These are phyloP conservation scores for Aspergillus indologenus DNA, from an alignment of 495 filamentous ascomycete species.

Conservation along the genomic window DNA sequence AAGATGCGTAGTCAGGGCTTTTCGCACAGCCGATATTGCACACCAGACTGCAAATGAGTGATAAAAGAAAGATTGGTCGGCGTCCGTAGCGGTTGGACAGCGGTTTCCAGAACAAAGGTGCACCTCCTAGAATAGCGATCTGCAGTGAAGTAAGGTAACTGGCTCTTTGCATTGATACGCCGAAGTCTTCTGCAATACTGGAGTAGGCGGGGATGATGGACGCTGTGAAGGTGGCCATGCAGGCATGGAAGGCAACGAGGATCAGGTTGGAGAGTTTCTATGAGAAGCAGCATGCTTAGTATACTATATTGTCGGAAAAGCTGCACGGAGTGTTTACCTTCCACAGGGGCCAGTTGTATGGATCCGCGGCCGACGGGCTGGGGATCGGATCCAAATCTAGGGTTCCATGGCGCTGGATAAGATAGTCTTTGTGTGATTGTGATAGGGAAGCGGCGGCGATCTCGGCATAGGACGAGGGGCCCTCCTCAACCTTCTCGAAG, in stretches of 20 bases:
- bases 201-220: constrained; percentile 54
- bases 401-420: constrained; percentile 20
- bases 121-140: constrained; percentile 50
- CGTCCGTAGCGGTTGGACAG: constrained; percentile 53
- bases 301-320: too few species aligned
- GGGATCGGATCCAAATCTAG: constrained; percentile 52
- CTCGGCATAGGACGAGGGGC: constrained; percentile 1
- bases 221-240: constrained; percentile 55
- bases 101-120: constrained; percentile 53
- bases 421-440: background rate
- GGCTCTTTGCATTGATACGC: constrained; percentile 42
- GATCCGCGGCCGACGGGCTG: constrained; percentile 43
- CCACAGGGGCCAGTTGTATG: constrained; percentile 52
- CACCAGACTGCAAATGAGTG: constrained; percentile 41
- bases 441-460: constrained; percentile 2
- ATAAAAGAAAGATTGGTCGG: constrained; percentile 51
- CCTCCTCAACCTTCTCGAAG: constrained; percentile 4
- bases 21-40: constrained; percentile 48
- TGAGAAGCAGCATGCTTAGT: background rate
- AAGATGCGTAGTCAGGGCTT: constrained; percentile 37
- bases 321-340: too few species aligned
- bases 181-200: constrained; percentile 44
- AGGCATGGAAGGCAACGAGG: constrained; percentile 55
- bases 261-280: constrained; percentile 54
- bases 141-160: constrained; percentile 52